Conservation (phyloP, 495 filamentous ascomycete species). For the Talaromyces ruber region DNA sequence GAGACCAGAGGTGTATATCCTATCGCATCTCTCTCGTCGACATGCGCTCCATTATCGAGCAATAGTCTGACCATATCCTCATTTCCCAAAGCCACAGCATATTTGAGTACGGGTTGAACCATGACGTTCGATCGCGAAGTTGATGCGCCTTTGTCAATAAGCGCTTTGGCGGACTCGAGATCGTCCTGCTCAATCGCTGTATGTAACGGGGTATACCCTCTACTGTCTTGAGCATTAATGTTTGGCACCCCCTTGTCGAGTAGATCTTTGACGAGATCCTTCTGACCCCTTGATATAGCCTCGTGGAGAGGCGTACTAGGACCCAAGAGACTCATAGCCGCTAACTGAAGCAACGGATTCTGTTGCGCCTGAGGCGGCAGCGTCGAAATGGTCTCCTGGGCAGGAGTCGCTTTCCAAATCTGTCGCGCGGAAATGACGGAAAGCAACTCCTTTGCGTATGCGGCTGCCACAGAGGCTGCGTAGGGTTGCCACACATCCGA, state of each 20-base stretch:
- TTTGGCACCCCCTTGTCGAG: not conserved
- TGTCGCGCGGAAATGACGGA: constrained; percentile 8
- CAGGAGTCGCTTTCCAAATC: constrained; percentile 3
- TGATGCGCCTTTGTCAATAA: not conserved
- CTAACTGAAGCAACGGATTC: not conserved
- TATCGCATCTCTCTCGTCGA: constrained; percentile 2
- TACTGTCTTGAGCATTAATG: not conserved
- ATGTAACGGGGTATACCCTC: not conserved
- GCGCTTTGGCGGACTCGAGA: not conserved
- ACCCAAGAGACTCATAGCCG: not conserved
- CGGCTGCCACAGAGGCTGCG: constrained; percentile 18
- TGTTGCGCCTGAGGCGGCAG: not conserved
- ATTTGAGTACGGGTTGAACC: not conserved
- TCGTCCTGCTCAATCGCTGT: not conserved
- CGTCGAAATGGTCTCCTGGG: not conserved
- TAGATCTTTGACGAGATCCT: not conserved
- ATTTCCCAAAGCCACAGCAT: constrained; percentile 15
- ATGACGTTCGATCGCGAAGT: not conserved
- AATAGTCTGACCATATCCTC: constrained; percentile 13
- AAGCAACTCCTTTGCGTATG: constrained; percentile 24
- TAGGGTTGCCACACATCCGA: constrained; percentile 5
- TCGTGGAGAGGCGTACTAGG: constrained; percentile 3
- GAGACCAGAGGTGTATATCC: constrained; percentile 13
- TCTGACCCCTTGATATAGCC: not conserved
- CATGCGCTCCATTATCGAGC: constrained; percentile 4